A percentile compares a stretch with the other conserved stretches of the same genome.
These are phyloP conservation scores for Alternaria rosae DNA, from an alignment of 2,329 filamentous ascomycete species.

Conservation along the genomic window DNA sequence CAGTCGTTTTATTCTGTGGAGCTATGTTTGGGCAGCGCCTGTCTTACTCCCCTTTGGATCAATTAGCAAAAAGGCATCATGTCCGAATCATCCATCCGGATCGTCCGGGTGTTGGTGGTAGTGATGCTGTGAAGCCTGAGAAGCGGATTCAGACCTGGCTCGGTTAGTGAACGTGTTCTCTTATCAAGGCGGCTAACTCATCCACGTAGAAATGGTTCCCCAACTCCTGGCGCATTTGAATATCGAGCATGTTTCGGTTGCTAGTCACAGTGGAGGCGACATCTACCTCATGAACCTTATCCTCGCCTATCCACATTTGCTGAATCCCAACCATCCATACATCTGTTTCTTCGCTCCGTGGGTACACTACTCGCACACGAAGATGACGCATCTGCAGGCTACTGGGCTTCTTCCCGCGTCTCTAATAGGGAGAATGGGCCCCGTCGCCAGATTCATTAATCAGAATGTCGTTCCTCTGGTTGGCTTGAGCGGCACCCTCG, in stretches of 20 bases:
- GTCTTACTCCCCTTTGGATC: slow-evolving; percentile 36
- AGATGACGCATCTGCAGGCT: slow-evolving; percentile 26
- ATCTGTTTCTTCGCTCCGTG: slow-evolving; percentile 43
- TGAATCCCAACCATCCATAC: slow-evolving; percentile 37
- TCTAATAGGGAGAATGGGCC: slow-evolving; percentile 34
- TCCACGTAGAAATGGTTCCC: slow-evolving; percentile 37
- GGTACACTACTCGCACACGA: slow-evolving; percentile 41
- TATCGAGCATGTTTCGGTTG: slow-evolving; percentile 40
- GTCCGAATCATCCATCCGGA: slow-evolving; percentile 43
- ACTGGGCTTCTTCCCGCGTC: slow-evolving; percentile 36
- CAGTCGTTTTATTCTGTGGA: slow-evolving; percentile 42
- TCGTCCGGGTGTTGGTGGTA: slow-evolving; percentile 40
- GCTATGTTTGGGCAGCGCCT: slow-evolving; percentile 37
- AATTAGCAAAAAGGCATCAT: slow-evolving; percentile 33
- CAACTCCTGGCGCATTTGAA: slow-evolving; percentile 37
- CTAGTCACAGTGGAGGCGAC: slow-evolving; percentile 42
- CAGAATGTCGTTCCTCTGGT: slow-evolving; percentile 34
- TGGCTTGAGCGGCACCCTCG: slow-evolving; percentile 26
- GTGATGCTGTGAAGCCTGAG: slow-evolving; percentile 31
- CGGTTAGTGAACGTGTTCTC: slow-evolving; percentile 15
- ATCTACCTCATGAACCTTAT: slow-evolving; percentile 42
- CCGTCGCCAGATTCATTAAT: slow-evolving; percentile 29
- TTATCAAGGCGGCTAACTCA: not conserved
- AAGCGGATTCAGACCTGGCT: slow-evolving; percentile 39
- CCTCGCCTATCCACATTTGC: slow-evolving; percentile 34